phyloP scores from a whole-genome alignment of 495 filamentous ascomycete genomes.

The Aspergillus ostianus region DNA sequence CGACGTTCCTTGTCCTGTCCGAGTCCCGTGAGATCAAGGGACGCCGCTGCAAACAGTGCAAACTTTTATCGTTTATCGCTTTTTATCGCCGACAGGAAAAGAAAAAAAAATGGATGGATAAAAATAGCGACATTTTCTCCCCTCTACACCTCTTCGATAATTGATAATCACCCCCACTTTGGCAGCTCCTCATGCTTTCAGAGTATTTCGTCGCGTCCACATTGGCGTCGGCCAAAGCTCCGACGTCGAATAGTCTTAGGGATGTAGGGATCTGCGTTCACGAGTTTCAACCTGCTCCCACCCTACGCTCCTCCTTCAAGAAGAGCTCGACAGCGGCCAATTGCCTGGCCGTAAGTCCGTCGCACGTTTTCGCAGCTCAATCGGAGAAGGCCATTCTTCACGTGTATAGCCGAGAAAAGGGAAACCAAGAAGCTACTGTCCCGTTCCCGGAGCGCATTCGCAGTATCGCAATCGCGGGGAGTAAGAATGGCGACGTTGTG shows the following conservation, averaged over 20 bases:
- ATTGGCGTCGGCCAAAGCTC: conserved; percentile 58
- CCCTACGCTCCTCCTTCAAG: conserved; percentile 77
- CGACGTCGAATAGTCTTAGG: conserved; percentile 63
- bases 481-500: conserved; percentile 64
- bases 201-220: conserved; percentile 80
- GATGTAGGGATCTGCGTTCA: conserved; percentile 84
- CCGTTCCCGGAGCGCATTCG: conserved; percentile 83
- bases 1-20: conserved; percentile 6
- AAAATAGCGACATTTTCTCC: neutral
- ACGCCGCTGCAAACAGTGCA: conserved; percentile 39
- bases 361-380: conserved; percentile 89
- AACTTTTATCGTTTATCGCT: conserved; percentile 36
- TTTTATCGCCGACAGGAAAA: conserved; percentile 26
- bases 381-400: conserved; percentile 87
- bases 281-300: conserved; percentile 70
- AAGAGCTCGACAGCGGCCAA: conserved; percentile 80
- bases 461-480: conserved; percentile 61
- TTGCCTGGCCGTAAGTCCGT: conserved; percentile 74
- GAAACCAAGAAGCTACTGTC: conserved; percentile 81
- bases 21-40: conserved; percentile 1
- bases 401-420: conserved; percentile 79
- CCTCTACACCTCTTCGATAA: neutral
- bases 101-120: conserved; percentile 23
- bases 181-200: conserved; percentile 60
- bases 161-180: conserved; percentile 17